A percentile compares a stretch with the other conserved stretches of the same genome.
These are phyloP conservation scores for Incumbomyces lentus DNA, from an alignment of 2,329 filamentous ascomycete species.

Conservation along the genomic window DNA sequence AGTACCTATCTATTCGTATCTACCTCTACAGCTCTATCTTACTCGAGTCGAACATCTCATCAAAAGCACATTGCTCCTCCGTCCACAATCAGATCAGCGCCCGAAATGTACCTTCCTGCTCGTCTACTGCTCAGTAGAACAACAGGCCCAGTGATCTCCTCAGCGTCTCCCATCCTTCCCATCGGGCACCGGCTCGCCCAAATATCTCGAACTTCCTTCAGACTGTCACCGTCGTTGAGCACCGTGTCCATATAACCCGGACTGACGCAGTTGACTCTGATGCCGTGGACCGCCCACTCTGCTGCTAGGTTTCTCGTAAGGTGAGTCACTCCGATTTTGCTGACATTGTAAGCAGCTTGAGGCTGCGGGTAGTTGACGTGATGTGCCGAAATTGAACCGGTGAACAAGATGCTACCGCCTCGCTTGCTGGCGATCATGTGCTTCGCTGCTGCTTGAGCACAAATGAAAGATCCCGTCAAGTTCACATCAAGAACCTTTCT, in stretches of 20 bases:
- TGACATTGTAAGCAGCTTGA: constrained; percentile 59
- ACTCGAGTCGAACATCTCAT: constrained; percentile 4
- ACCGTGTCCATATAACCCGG: constrained; percentile 73
- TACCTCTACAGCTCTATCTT: background rate
- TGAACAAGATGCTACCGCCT: constrained; percentile 57
- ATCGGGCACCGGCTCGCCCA: constrained; percentile 53
- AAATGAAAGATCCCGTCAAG: constrained; percentile 58
- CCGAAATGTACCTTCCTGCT: constrained; percentile 59
- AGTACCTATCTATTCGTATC: too few relatives aligned
- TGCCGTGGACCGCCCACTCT: constrained; percentile 62
- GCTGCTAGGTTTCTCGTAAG: constrained; percentile 57
- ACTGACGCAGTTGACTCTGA: constrained; percentile 59
- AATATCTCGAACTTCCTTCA: constrained; percentile 42
- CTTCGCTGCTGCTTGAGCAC: constrained; percentile 53
- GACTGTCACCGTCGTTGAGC: constrained; percentile 54
- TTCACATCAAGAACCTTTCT: constrained; percentile 60
- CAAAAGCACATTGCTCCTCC: constrained; percentile 35
- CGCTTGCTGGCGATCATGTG: constrained; percentile 42
- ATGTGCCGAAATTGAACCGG: constrained; percentile 49
- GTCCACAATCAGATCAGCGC: constrained; percentile 55
- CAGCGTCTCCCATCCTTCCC: constrained; percentile 54
- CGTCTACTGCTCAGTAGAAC: constrained; percentile 48
- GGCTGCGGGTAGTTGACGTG: constrained; percentile 51
- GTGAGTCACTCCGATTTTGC: constrained; percentile 56
- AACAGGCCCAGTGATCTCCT: constrained; percentile 53